phyloP scores from a whole-genome alignment of 2,329 filamentous ascomycete genomes.

The Bretziella fagacearum region DNA sequence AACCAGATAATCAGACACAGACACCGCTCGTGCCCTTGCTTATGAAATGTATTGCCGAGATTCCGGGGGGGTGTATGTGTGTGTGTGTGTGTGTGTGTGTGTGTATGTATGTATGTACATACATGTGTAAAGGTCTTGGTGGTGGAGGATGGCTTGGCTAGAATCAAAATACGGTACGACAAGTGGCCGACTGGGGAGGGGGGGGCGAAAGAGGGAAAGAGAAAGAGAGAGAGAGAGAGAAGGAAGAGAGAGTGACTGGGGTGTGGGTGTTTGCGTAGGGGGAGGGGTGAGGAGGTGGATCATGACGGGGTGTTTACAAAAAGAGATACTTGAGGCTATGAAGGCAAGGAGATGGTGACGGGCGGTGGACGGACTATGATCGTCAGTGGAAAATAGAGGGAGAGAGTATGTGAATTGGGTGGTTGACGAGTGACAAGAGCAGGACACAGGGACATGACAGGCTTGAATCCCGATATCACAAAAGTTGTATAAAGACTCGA shows the following conservation, averaged over 20 bases:
- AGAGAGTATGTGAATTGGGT: not conserved
- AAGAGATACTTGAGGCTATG: too few species aligned
- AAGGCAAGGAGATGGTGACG: too few species aligned
- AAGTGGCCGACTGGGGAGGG: not conserved
- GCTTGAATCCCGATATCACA: not conserved
- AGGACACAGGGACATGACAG: not conserved
- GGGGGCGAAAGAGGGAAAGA: not conserved
- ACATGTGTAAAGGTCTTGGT: too few species aligned
- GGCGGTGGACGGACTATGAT: not conserved
- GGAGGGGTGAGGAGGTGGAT: not conserved
- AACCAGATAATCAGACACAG: not conserved
- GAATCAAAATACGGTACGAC: slow-evolving; percentile 1
- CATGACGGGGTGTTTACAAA: too few species aligned
- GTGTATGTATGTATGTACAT: too few species aligned
- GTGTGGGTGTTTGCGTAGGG: not conserved
- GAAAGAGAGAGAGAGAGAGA: not conserved
- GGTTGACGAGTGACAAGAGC: not conserved
- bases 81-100: not conserved
- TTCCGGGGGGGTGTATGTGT: not conserved
- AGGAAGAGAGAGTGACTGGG: not conserved
- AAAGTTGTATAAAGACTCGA: slow-evolving; percentile 11
- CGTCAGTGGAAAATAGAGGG: not conserved
- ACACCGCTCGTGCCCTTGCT: not conserved
- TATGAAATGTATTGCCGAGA: too few species aligned
- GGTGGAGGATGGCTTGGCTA: not conserved